Percentiles rank a stretch among this genome's conserved stretches.
Evolutionary conservation across 768 basidiomycete species (phyloP).

Genomic region (Boletus barrowsii): DNA sequence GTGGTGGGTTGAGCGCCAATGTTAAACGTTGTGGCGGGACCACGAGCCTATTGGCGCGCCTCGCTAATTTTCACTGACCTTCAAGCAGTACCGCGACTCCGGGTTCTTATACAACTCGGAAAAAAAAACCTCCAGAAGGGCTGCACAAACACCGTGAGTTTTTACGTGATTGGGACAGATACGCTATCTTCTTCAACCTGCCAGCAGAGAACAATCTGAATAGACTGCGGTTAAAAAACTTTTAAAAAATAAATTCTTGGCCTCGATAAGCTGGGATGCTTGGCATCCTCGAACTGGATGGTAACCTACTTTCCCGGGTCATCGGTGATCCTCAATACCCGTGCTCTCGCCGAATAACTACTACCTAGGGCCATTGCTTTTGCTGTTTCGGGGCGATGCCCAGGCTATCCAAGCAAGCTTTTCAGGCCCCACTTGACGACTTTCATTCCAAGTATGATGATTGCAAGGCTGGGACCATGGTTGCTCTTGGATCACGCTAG

Average conservation of each 20-base stretch:
- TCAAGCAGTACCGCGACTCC: too few relatives aligned
- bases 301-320: background rate
- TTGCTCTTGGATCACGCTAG: slow-evolving; percentile 2
- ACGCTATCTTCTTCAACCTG: too few relatives aligned
- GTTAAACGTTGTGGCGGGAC: too few relatives aligned
- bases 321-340: slow-evolving; percentile 4
- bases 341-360: background rate
- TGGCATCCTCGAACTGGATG: background rate
- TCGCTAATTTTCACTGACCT: too few relatives aligned
- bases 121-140: too few relatives aligned
- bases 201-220: too few relatives aligned
- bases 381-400: background rate
- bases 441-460: slow-evolving; percentile 2
- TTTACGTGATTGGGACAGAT: too few relatives aligned
- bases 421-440: background rate
- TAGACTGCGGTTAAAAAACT: too few relatives aligned
- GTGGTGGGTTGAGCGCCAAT: too few relatives aligned
- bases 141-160: too few relatives aligned
- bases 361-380: background rate
- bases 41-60: too few relatives aligned
- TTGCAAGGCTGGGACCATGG: background rate
- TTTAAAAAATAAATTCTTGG: background rate
- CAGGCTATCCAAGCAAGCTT: background rate
- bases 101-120: too few relatives aligned
- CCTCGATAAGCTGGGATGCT: background rate